Percentiles rank a stretch among this genome's conserved stretches.
Conservation (phyloP, 805 yeast species). For the Gaillardinia entomophila region DNA sequence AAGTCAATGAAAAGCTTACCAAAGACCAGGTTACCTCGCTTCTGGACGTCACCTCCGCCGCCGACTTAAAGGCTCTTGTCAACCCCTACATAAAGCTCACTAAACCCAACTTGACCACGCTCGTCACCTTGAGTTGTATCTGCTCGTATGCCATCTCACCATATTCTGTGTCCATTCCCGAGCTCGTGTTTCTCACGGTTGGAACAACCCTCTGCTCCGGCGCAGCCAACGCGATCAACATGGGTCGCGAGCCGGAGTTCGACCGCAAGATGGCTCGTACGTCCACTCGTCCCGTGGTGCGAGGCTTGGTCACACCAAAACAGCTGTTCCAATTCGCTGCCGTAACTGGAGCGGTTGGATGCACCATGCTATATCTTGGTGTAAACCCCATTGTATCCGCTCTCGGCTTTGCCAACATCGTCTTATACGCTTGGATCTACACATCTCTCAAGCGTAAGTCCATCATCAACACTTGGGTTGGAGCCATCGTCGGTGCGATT, state of each 20-base stretch:
- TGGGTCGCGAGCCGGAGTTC: slow-evolving; percentile 92
- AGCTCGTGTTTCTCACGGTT: slow-evolving; percentile 63
- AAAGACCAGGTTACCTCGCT: background rate
- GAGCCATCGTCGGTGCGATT: slow-evolving; percentile 97
- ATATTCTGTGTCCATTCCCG: slow-evolving; percentile 63
- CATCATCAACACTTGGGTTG: slow-evolving; percentile 94
- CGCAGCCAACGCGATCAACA: slow-evolving; percentile 93
- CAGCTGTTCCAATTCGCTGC: slow-evolving; percentile 84
- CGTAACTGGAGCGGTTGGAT: slow-evolving; percentile 65
- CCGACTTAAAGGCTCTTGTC: slow-evolving; percentile 31
- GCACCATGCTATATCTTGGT: slow-evolving; percentile 62
- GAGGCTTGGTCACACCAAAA: slow-evolving; percentile 66
- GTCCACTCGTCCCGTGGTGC: slow-evolving; percentile 81
- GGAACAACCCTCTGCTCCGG: slow-evolving; percentile 90
- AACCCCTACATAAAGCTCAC: slow-evolving; percentile 75
- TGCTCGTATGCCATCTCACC: slow-evolving; percentile 94
- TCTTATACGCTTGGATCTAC: slow-evolving; percentile 82
- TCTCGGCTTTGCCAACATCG: slow-evolving; percentile 76
- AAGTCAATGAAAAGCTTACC: slow-evolving; percentile 40
- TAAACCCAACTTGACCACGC: slow-evolving; percentile 81
- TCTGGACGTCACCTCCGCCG: slow-evolving; percentile 4
- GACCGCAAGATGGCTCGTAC: slow-evolving; percentile 88
- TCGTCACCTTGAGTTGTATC: slow-evolving; percentile 87
- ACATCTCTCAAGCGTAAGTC: slow-evolving; percentile 83
- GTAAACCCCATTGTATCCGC: slow-evolving; percentile 81